Conservation (phyloP, 345 rosid species). For the Eucalyptus grandis region DNA sequence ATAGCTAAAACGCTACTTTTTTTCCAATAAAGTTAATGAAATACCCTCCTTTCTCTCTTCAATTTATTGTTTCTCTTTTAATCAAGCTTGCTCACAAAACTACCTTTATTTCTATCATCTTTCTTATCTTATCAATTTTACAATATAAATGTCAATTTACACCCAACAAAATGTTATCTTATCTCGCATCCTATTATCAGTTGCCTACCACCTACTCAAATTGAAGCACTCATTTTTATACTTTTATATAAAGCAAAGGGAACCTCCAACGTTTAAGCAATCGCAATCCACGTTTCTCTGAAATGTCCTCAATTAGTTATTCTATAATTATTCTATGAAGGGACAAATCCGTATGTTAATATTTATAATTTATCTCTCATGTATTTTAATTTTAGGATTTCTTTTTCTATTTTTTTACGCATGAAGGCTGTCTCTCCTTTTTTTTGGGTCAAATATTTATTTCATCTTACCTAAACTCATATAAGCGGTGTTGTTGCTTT, state of each 20-base stretch:
- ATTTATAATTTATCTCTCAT: not conserved
- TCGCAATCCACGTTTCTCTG: not conserved
- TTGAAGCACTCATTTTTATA: not conserved
- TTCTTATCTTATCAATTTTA: no score
- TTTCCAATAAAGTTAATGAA: no score
- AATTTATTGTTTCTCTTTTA: no score
- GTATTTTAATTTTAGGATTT: not conserved
- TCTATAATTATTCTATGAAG: not conserved
- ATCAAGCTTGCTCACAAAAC: no score
- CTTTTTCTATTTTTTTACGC: not conserved
- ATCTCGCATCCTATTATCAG: no score
- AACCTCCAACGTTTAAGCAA: not conserved
- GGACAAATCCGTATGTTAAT: not conserved
- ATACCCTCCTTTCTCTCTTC: no score
- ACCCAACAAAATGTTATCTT: no score
- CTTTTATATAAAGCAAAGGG: not conserved
- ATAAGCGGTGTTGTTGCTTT: not conserved
- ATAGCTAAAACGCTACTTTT: no score
- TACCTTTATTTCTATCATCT: no score
- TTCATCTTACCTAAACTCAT: not conserved
- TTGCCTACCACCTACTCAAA: not conserved
- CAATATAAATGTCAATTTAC: no score
- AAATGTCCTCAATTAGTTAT: not conserved
- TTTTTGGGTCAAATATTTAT: not conserved
- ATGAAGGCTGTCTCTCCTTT: not conserved